phyloP scores from a whole-genome alignment of 1,139 yeast genomes.

The Protomyces arabidopsidicola region DNA sequence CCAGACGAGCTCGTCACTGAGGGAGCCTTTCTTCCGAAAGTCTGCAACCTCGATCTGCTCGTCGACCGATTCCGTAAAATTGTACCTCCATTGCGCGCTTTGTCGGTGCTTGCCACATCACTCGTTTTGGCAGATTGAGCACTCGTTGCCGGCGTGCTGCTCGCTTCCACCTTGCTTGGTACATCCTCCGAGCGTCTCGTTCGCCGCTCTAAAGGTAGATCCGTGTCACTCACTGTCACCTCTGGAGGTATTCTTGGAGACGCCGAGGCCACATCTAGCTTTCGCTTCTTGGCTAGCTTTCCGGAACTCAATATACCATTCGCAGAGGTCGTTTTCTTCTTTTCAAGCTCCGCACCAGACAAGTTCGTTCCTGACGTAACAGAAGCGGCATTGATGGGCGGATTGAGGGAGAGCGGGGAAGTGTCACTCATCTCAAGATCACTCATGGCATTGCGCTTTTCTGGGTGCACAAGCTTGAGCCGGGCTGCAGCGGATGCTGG shows the following conservation, averaged over 20 bases:
- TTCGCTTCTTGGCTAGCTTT: slow-evolving; percentile 5
- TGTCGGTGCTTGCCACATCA: no score
- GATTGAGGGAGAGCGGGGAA: slow-evolving; percentile 6
- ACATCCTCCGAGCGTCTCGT: neutral
- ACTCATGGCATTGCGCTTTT: slow-evolving; percentile 9
- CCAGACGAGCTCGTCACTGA: neutral
- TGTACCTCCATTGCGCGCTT: neutral
- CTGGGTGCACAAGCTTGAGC: slow-evolving; percentile 16
- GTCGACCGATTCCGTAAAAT: neutral
- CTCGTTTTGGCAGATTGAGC: no score
- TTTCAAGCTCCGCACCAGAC: neutral
- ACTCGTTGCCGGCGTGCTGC: no score
- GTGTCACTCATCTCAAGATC: slow-evolving; percentile 10
- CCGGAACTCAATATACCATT: slow-evolving; percentile 13
- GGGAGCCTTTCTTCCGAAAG: neutral
- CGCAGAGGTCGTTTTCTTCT: neutral
- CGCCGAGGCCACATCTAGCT: neutral
- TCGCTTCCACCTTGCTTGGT: neutral
- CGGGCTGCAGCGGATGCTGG: slow-evolving; percentile 27
- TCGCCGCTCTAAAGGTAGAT: neutral
- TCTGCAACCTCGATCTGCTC: neutral
- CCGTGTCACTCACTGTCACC: neutral
- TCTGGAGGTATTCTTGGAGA: neutral
- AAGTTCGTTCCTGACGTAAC: neutral
- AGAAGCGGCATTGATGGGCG: slow-evolving; percentile 7